phyloP scores from a whole-genome alignment of 257 asterid genomes.

The Gynochthodes officinalis region DNA sequence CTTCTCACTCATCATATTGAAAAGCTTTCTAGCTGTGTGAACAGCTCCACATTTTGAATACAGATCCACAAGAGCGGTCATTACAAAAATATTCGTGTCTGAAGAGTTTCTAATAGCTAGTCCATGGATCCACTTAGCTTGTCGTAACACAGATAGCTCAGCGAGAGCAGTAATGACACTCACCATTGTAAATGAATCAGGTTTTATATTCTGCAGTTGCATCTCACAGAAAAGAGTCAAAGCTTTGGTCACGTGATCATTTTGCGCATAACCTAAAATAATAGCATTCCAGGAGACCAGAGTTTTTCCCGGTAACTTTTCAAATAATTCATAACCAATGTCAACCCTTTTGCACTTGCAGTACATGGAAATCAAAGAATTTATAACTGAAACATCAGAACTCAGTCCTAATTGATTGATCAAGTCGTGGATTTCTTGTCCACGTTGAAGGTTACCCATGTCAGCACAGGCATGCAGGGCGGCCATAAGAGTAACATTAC shows the following conservation, averaged over 20 bases:
- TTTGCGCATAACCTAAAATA: slow-evolving; percentile 84
- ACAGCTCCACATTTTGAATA: slow-evolving; percentile 91
- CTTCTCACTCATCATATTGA: slow-evolving; percentile 56
- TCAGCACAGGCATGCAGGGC: slow-evolving; percentile 74
- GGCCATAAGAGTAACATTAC: slow-evolving; percentile 79
- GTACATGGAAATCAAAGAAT: slow-evolving; percentile 87
- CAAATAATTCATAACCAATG: slow-evolving; percentile 53
- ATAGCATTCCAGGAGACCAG: slow-evolving; percentile 89
- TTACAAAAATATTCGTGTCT: slow-evolving; percentile 53
- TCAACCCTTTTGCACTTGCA: slow-evolving; percentile 80
- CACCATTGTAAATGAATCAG: slow-evolving; percentile 86
- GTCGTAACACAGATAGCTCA: slow-evolving; percentile 65
- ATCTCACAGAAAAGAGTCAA: slow-evolving; percentile 58
- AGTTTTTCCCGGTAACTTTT: slow-evolving; percentile 47
- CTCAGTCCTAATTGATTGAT: slow-evolving; percentile 42
- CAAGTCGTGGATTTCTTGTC: slow-evolving; percentile 56
- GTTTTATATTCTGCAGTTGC: slow-evolving; percentile 46
- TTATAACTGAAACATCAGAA: slow-evolving; percentile 55
- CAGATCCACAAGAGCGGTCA: slow-evolving; percentile 91
- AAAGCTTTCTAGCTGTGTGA: slow-evolving; percentile 60
- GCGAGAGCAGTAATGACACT: slow-evolving; percentile 80
- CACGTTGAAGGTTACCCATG: slow-evolving; percentile 49
- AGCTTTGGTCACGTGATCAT: slow-evolving; percentile 55
- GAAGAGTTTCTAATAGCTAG: slow-evolving; percentile 50
- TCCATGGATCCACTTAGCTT: slow-evolving; percentile 93